Conservation (phyloP, 1,139 yeast species). For the Nakaseomyces nivariensis region DNA sequence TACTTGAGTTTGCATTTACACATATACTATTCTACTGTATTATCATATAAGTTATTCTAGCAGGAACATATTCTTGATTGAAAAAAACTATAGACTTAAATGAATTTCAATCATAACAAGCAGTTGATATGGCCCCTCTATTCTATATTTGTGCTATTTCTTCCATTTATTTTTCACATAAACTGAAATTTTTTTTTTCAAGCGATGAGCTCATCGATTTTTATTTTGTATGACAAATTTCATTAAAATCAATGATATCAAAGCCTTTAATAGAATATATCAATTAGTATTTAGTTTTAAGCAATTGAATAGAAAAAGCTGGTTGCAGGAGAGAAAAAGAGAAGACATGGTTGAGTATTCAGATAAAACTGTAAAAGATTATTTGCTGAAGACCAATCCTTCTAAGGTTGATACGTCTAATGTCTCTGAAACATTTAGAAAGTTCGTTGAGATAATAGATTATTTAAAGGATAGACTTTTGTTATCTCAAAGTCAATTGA, state of each 20-base stretch:
- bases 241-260: conserved; percentile 3
- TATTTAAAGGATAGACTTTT: conserved; percentile 4
- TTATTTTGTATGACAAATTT: conserved; percentile 6
- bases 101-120: too few relatives aligned
- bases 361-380: conserved; percentile 6
- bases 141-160: neutral
- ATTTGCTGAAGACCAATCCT: conserved; percentile 11
- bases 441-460: conserved; percentile 8
- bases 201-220: neutral
- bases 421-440: conserved; percentile 5
- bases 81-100: too few relatives aligned
- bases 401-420: conserved; percentile 10
- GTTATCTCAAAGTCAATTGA: neutral
- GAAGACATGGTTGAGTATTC: neutral
- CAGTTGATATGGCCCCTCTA: neutral
- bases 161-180: neutral
- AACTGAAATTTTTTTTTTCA: neutral
- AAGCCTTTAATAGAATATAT: neutral
- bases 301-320: too few relatives aligned
- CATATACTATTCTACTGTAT: too few relatives aligned
- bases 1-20: too few relatives aligned
- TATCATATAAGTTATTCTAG: too few relatives aligned
- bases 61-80: too few relatives aligned
- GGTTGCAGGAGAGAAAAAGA: neutral
- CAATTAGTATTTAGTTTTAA: too few relatives aligned